Evolutionary conservation across 2,329 filamentous ascomycete species (phyloP).

Genomic region (Phialemoniopsis sp.): DNA sequence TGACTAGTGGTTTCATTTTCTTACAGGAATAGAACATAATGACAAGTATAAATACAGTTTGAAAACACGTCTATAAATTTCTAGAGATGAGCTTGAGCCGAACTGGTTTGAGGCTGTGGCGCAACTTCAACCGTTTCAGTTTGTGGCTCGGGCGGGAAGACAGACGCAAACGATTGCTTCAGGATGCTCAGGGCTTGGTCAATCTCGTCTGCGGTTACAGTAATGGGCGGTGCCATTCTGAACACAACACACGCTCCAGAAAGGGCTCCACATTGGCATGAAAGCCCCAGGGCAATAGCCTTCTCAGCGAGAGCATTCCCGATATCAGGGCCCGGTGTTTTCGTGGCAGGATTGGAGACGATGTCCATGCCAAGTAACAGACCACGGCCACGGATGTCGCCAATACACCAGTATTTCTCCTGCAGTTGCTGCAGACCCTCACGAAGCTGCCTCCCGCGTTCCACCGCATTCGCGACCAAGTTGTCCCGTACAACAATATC

Average conservation of each 20-base stretch:
- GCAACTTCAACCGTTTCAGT: too few species aligned
- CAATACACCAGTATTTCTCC: conserved; percentile 54
- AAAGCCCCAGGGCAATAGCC: conserved; percentile 31
- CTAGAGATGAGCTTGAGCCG: too few species aligned
- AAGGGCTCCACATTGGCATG: too few species aligned
- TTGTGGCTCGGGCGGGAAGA: too few species aligned
- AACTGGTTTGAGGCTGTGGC: too few species aligned
- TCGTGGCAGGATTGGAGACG: conserved; percentile 40
- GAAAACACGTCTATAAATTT: too few species aligned
- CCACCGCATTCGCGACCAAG: conserved; percentile 39
- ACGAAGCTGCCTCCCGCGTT: conserved; percentile 40
- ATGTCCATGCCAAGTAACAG: conserved; percentile 57
- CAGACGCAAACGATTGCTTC: conserved; percentile 37
- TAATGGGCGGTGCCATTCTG: conserved; percentile 57
- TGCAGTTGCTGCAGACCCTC: conserved; percentile 40
- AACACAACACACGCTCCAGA: conserved; percentile 35
- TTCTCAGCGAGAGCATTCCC: conserved; percentile 30
- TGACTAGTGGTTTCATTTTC: too few species aligned
- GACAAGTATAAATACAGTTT: too few species aligned
- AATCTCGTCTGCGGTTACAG: conserved; percentile 45
- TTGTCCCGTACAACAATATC: conserved; percentile 55
- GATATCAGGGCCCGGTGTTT: conserved; percentile 40
- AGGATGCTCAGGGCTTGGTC: conserved; percentile 48
- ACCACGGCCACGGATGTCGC: conserved; percentile 55
- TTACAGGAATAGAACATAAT: too few species aligned